phyloP scores from a whole-genome alignment of 495 filamentous ascomycete species.

The Rhypophila decipiens region DNA sequence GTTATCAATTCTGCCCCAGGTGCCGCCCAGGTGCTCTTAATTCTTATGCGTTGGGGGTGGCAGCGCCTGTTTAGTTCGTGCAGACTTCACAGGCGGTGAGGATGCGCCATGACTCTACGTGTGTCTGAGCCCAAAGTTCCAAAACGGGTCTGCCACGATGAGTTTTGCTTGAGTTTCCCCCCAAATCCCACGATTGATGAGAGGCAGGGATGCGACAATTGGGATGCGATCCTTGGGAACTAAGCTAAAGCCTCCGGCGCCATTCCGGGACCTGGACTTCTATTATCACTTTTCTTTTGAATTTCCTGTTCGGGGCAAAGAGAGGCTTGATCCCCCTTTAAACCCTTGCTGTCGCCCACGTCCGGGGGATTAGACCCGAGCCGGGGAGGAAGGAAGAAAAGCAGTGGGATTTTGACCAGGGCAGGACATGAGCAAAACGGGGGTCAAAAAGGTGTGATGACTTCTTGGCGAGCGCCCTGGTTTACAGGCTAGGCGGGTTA shows the following conservation, averaged over 20 bases:
- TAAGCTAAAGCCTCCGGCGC: no score
- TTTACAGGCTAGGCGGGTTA: conserved; percentile 3
- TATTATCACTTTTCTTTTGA: no score
- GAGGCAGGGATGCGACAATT: conserved; percentile 3
- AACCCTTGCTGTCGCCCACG: neutral
- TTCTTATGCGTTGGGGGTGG: neutral
- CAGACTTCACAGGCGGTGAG: neutral
- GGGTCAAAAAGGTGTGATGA: neutral
- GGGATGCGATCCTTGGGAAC: no score
- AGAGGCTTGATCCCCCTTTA: no score
- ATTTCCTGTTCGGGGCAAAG: no score
- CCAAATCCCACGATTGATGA: neutral
- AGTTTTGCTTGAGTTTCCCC: no score
- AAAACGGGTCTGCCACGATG: no score
- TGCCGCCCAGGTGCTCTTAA: neutral
- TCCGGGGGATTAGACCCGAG: conserved; percentile 13
- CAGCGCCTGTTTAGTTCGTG: no score
- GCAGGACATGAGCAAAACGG: neutral
- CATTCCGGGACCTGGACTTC: no score
- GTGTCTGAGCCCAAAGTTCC: neutral
- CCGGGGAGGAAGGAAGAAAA: conserved; percentile 2
- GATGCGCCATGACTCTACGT: neutral
- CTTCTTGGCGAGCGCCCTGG: neutral
- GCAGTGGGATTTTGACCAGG: conserved; percentile 8
- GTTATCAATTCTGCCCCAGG: no score